Evolutionary conservation across 768 basidiomycete species (phyloP), one percentile per base, ranked within the genome.

Genomic region (Dioszegia hungarica): DNA sequence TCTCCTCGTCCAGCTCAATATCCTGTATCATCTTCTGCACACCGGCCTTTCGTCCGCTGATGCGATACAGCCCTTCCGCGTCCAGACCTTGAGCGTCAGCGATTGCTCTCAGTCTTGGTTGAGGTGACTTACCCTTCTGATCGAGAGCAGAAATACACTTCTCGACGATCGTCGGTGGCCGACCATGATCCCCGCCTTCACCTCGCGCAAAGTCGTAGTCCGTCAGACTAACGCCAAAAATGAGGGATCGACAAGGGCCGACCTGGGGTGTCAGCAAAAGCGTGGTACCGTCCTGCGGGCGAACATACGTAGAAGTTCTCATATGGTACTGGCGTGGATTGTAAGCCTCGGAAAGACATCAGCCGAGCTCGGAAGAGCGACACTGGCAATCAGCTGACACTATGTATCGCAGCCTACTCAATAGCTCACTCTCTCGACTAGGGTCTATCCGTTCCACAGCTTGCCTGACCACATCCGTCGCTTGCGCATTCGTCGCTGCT

Each of bases 11-110:
- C 61, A 84, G 83, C 74, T 95, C 91, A 54, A 93, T 85, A 66
- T 87, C 88, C 64, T 88, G 89, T 73, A 88, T 86, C 56, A 93
- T 76, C 89, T 86, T 82, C 72, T 90, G 89, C 24, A 94, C 86
- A 57, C 86, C 77, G 15, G 92, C 87, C 77, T 89, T 88, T 50
- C 91, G 52, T 19, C 72, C 73, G 44, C 72, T 73, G 43, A 76
- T 63, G 0, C 75, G 60, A 49, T 76, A 74, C 6, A 76, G 68
- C 2, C 75, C 75, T 47, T 76, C 75, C n/a, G 60, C 49, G 5
- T 69, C 66, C 14, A 75, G 57, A 19, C 66, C 68, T 73, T 49
- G 14, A n/a, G 5, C 28, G 17, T 39, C 37, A 53, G 51, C n/a
- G n/a, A n/a, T n/a, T n/a, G n/a, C 51, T 29, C 14, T 2, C 25